Evolutionary conservation across 2,329 filamentous ascomycete genomes (phyloP), one percentile per base, ranked within the genome.

Genomic region (Ilyonectria robusta): DNA sequence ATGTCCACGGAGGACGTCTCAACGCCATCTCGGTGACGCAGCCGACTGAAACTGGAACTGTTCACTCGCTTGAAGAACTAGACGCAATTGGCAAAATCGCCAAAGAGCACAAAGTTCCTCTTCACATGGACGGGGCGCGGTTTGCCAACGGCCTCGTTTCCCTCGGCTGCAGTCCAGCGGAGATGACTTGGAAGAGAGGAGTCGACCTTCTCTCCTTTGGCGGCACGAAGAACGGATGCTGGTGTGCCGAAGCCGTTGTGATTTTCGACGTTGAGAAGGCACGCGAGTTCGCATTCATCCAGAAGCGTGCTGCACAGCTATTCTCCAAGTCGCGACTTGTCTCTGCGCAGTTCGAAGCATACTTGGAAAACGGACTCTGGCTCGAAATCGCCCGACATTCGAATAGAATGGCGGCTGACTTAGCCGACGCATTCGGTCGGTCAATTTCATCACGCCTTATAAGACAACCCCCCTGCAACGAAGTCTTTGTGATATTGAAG

Each of bases 201-300:
- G 57, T 59, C 3, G 57, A 59, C 29, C 53, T 59, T 10, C 57
- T 59, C 57, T 59, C 57, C 8, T 59, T 59, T 29, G 57, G 57
- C 10, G 57, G 44, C 3, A 59, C 57, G 11, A 59, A 59, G 46
- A 59, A 59, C 23, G 57, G 57, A 15, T 59, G 57, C 46, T 59
- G 57, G 57, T 59, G 57, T 15, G 57, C 57, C 15, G 57, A 59
- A 17, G 57, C 57, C 23, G 37, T 59, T 21, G 48, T 59, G 21
- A 40, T 59, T 8, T 59, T 59, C 46, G 13, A 59, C 21, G 15
- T 42, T 3, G 35, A 35, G 9, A 51, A 51, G 15, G 46, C 57
- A 9, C 46, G 26, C 6, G 57, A 59, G 15, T 59, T 59, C 4
- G 40, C 23, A 4, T 59, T 59, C 19, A 47, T 59, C 4, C 57